Base-by-base conservation (phyloP, 1,284 basidiomycete genomes). In the Thelephora terrestris region DNA sequence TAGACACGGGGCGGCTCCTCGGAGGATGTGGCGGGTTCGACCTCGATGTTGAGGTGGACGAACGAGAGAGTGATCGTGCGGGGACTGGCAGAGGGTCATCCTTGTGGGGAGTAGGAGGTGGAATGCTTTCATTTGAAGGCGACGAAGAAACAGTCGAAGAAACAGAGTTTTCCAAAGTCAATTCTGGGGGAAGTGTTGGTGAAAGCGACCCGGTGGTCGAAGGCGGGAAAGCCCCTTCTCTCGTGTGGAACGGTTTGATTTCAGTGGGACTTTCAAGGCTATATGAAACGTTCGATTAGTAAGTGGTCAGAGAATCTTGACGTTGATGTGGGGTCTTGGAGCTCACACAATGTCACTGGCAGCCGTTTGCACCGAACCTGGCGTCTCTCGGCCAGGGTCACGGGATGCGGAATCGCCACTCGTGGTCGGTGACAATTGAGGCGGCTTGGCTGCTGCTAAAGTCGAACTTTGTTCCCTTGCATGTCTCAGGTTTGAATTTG, bases 171-270 rank as follows among this genome's bases (percentile, higher is more conserved):
- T 42, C 6, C 25, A 42, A 4, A 42, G 18, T 6, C 12, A 25
- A 42, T 10, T 9, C 20, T 42, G 20, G 39, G 21, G 39, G n/a
- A 23, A 16, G 25, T 3, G 39, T 42, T 20, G 39, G 39, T n/a
- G 39, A 42, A 23, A 20, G 20, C 25, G 17, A 12, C 7, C 39
- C 39, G 21, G 10, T 50, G 44, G 65, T 66, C 42, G 76, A 76
- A 0, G 78, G 73, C 35, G 76, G 67, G 55, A 81, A 84, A 4
- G 84, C 83, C 44, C 79, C 82, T 66, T 86, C 84, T 23, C 83
- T 70, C 49, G 69, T 61, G 58, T 85, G 82, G 43, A 67, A 57
- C 37, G 74, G 66, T 49, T 21, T 46, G 21, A 20, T 42, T 21
- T 48, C 44, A 29, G 47, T 47, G 9, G 50, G 39, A 40, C 18